Conservation (phyloP, 768 basidiomycete species). For the Terana coerulea region DNA sequence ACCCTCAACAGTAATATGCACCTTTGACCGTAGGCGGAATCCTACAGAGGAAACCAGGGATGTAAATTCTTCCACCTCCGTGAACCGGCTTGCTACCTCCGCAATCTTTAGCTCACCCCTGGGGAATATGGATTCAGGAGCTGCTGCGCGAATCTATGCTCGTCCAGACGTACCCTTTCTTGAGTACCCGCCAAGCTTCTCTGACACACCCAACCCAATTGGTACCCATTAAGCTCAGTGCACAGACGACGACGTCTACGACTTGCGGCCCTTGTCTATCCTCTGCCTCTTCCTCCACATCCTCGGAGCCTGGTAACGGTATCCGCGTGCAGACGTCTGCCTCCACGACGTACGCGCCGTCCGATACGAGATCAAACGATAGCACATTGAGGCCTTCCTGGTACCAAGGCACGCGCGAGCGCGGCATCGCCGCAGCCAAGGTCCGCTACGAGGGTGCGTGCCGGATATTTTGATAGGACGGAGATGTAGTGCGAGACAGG, state of each 20-base stretch:
- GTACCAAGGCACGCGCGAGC: constrained; percentile 69
- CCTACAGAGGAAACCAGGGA: constrained; percentile 63
- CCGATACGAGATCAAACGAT: constrained; percentile 80
- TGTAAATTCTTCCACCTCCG: constrained; percentile 61
- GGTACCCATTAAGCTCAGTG: constrained; percentile 93
- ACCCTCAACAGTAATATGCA: constrained; percentile 24
- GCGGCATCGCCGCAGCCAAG: constrained; percentile 95
- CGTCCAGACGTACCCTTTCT: constrained; percentile 56
- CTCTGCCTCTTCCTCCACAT: constrained; percentile 32
- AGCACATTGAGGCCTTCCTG: constrained; percentile 66
- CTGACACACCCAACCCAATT: constrained; percentile 93
- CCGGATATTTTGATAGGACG: constrained; percentile 57
- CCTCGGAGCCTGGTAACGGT: constrained; percentile 81
- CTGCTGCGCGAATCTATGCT: no score
- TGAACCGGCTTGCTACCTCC: constrained; percentile 85
- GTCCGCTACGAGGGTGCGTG: constrained; percentile 78
- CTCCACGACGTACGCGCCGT: constrained; percentile 72
- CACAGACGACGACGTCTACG: constrained; percentile 90
- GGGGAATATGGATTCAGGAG: constrained; percentile 13
- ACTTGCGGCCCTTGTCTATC: constrained; percentile 63
- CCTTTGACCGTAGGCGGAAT: constrained; percentile 70
- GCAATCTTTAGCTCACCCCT: constrained; percentile 86
- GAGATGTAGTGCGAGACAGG: constrained; percentile 83
- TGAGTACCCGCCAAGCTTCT: constrained; percentile 87
- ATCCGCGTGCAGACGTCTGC: constrained; percentile 83